Evolutionary conservation across 83 land plant genomes (phyloP).

Genomic region (Picea engelmannii): DNA sequence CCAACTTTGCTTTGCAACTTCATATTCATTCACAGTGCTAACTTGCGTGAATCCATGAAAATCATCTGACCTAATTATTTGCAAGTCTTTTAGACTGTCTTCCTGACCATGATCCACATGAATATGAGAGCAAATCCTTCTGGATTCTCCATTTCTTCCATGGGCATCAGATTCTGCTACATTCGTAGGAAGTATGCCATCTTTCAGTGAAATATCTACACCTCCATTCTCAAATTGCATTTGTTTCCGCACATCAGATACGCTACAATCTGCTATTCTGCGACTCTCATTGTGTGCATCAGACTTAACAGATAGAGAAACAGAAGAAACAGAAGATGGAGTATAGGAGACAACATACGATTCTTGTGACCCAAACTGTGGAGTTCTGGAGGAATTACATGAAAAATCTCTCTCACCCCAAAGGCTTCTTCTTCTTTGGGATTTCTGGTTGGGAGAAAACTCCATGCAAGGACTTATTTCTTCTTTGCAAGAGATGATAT

Average conservation of each 20-base stretch:
- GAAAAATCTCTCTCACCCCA: constrained; percentile 3
- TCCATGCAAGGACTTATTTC: constrained; percentile 12
- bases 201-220: constrained; percentile 62
- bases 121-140: neutral
- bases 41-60: constrained; percentile 50
- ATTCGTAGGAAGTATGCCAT: constrained; percentile 36
- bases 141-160: neutral
- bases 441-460: constrained; percentile 19
- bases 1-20: constrained; percentile 25
- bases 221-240: constrained; percentile 51
- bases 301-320: constrained; percentile 35
- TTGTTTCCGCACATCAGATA: constrained; percentile 40
- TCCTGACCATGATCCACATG: neutral
- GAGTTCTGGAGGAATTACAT: constrained; percentile 18
- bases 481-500: constrained; percentile 23
- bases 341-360: constrained; percentile 36
- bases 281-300: constrained; percentile 27
- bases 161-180: neutral
- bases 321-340: constrained; percentile 36
- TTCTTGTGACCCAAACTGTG: constrained; percentile 47
- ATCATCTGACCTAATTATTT: constrained; percentile 15
- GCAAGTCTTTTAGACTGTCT: constrained; percentile 6
- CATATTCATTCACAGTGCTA: constrained; percentile 7
- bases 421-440: constrained; percentile 14
- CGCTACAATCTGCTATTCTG: constrained; percentile 21